Evolutionary conservation across 805 yeast species (phyloP).

Genomic region (Cephaloascus albidus): DNA sequence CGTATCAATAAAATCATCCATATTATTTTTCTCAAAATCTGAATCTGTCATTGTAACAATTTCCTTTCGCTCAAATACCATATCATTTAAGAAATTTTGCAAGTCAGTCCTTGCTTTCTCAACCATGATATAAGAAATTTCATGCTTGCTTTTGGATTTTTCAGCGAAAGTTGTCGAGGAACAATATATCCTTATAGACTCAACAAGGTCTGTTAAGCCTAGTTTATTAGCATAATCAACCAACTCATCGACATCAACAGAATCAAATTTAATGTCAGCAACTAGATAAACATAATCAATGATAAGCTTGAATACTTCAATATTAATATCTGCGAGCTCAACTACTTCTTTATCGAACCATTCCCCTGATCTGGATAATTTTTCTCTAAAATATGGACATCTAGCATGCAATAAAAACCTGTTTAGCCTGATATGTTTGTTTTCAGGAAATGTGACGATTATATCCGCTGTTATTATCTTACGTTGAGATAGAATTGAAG

Average conservation of each 20-base stretch:
- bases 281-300: conserved; percentile 22
- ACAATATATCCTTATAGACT: conserved; percentile 18
- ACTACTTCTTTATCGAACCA: conserved; percentile 12
- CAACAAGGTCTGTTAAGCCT: conserved; percentile 24
- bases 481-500: conserved; percentile 29
- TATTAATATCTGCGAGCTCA: conserved; percentile 9
- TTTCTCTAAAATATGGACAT: conserved; percentile 13
- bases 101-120: conserved; percentile 25
- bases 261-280: conserved; percentile 20
- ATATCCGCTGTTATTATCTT: conserved; percentile 22
- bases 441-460: not conserved
- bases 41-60: conserved; percentile 2
- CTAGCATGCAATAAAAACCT: conserved; percentile 26
- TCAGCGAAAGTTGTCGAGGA: conserved; percentile 11
- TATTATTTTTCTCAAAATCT: conserved; percentile 1
- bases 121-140: conserved; percentile 18
- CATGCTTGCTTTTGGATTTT: conserved; percentile 19
- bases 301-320: conserved; percentile 12
- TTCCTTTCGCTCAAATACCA: conserved; percentile 12
- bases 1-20: conserved; percentile 17
- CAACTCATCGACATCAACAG: conserved; percentile 16
- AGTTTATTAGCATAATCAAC: conserved; percentile 20
- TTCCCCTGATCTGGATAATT: conserved; percentile 10
- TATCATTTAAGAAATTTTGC: conserved; percentile 13
- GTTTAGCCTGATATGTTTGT: conserved; percentile 11